These are phyloP conservation scores for Lactuca sativa DNA, from an alignment of 129 eudicot genomes.

Conservation along the genomic window DNA sequence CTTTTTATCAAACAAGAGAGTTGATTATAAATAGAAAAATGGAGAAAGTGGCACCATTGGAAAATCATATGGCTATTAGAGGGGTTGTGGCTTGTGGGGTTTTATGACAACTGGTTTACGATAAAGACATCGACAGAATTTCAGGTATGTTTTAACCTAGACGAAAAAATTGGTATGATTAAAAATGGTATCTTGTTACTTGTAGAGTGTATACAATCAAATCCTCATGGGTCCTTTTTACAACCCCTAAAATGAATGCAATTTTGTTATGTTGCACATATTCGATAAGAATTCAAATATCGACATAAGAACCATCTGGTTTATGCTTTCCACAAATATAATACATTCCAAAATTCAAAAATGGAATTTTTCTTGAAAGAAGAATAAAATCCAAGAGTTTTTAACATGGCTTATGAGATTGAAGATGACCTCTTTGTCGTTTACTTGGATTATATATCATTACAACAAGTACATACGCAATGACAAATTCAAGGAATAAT, in stretches of 20 bases:
- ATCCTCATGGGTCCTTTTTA: neutral
- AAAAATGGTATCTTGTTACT: neutral
- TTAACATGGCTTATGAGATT: neutral
- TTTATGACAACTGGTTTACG: too few relatives aligned
- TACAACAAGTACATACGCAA: neutral
- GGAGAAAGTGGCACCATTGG: too few relatives aligned
- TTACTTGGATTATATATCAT: neutral
- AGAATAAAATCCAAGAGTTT: slow-evolving; percentile 1
- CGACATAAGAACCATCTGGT: neutral
- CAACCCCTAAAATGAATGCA: neutral
- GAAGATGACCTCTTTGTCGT: slow-evolving; percentile 9
- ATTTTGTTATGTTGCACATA: neutral
- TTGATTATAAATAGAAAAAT: too few relatives aligned
- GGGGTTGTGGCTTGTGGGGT: too few relatives aligned
- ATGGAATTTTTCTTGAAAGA: neutral
- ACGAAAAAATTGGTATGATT: neutral
- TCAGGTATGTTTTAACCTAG: too few relatives aligned
- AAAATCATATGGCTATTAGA: too few relatives aligned
- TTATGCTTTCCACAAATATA: neutral
- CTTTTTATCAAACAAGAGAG: too few relatives aligned
- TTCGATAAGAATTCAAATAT: neutral
- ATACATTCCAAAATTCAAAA: neutral
- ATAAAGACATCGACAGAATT: too few relatives aligned
- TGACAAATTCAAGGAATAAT: neutral
- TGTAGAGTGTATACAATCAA: neutral